phyloP scores from a whole-genome alignment of 2,329 filamentous ascomycete genomes.

The Fusarium sp. region DNA sequence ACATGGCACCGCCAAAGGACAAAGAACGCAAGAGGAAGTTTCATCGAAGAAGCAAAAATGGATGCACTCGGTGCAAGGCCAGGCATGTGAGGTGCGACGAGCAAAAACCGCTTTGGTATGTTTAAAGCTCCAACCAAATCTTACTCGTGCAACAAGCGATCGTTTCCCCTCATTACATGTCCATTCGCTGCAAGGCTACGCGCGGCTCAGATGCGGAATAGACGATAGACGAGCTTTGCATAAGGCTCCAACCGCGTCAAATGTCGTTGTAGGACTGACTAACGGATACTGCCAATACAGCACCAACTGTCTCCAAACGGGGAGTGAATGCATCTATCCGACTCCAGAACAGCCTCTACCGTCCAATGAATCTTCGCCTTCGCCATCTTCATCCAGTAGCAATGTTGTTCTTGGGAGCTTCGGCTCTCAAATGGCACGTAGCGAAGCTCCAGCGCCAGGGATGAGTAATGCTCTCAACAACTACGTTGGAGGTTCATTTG shows the following conservation, averaged over 20 bases:
- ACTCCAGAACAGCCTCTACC: constrained; percentile 41
- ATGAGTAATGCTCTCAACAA: constrained; percentile 41
- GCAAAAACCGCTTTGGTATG: constrained; percentile 58
- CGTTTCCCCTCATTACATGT: constrained; percentile 26
- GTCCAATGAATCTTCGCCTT: constrained; percentile 42
- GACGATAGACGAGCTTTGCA: constrained; percentile 42
- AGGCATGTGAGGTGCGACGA: constrained; percentile 60
- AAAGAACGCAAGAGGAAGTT: constrained; percentile 54
- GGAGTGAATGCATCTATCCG: constrained; percentile 56
- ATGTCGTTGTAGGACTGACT: constrained; percentile 30
- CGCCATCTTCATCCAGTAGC: constrained; percentile 34
- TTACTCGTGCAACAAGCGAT: constrained; percentile 25
- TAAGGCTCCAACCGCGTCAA: constrained; percentile 20
- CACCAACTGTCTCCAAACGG: constrained; percentile 59
- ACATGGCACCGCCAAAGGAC: constrained; percentile 51
- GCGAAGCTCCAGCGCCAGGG: constrained; percentile 31
- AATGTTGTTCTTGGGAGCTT: constrained; percentile 17
- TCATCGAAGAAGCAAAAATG: constrained; percentile 53
- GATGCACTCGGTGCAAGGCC: constrained; percentile 53
- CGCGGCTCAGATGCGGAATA: constrained; percentile 30
- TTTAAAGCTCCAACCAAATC: constrained; percentile 26
- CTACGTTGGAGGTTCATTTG: constrained; percentile 49
- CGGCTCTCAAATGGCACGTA: constrained; percentile 28
- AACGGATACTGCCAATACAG: constrained; percentile 47
- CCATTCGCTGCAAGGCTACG: constrained; percentile 37